Evolutionary conservation across 257 asterid species (phyloP).

Genomic region (Fraxinus cuspidata): DNA sequence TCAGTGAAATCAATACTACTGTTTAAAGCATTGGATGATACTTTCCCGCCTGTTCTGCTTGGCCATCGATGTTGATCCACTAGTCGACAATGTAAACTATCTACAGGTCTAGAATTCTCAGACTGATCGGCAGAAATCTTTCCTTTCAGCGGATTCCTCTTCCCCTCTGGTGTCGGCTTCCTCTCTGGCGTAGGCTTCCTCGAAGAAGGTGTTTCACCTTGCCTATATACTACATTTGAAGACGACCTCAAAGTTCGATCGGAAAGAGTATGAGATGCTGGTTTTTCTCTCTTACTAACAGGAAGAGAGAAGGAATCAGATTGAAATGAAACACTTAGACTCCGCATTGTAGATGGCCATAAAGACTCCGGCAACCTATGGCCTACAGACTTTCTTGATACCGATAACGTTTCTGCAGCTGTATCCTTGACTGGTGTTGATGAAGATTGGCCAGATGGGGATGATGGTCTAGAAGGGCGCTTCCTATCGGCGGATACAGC

Average conservation of each 20-base stretch:
- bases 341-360: constrained; percentile 86
- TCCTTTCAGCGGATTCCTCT: constrained; percentile 65
- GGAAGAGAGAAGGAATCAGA: constrained; percentile 63
- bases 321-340: constrained; percentile 75
- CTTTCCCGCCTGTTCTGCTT: constrained; percentile 54
- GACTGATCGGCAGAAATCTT: constrained; percentile 60
- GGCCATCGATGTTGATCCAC: constrained; percentile 90
- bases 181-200: constrained; percentile 72
- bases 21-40: constrained; percentile 37
- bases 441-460: constrained; percentile 51
- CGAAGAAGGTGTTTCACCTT: constrained; percentile 44
- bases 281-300: constrained; percentile 59
- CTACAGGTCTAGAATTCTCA: constrained; percentile 83
- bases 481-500: constrained; percentile 74
- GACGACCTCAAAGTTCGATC: constrained; percentile 65
- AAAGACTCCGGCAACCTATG: constrained; percentile 63
- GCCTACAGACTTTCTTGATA: constrained; percentile 50
- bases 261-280: constrained; percentile 40
- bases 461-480: constrained; percentile 55
- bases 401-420: constrained; percentile 43
- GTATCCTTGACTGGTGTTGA: constrained; percentile 76
- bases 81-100: constrained; percentile 48
- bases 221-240: constrained; percentile 54
- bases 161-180: constrained; percentile 77
- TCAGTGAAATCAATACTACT: constrained; percentile 67